Conservation (phyloP, 129 eudicot species). For the Tanacetum coccineum region DNA sequence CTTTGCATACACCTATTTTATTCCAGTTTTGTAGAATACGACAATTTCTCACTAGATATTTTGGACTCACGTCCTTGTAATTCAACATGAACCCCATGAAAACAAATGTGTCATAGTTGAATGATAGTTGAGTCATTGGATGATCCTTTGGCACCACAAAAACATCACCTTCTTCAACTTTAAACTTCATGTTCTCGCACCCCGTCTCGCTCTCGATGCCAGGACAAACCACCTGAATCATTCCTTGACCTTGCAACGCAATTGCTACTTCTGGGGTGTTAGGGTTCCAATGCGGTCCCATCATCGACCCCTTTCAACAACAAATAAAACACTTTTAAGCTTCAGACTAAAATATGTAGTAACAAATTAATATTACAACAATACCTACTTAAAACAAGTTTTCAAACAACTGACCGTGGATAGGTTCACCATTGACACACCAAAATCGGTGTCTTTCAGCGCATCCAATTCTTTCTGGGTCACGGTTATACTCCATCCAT, state of each 20-base stretch:
- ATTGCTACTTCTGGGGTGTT: conserved; percentile 47
- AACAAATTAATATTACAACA: no score
- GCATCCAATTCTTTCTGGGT: conserved; percentile 41
- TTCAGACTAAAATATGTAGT: neutral
- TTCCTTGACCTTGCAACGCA: conserved; percentile 63
- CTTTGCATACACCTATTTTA: conserved; percentile 42
- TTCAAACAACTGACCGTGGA: conserved; percentile 35
- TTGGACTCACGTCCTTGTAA: conserved; percentile 41
- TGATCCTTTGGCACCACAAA: conserved; percentile 70
- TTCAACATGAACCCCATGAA: conserved; percentile 68
- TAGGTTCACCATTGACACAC: conserved; percentile 79
- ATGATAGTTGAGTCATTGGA: conserved; percentile 78
- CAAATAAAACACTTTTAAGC: neutral
- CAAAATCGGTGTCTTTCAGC: conserved; percentile 41
- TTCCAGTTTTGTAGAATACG: conserved; percentile 47
- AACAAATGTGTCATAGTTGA: conserved; percentile 60
- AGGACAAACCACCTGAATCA: conserved; percentile 63
- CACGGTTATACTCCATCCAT: conserved; percentile 65
- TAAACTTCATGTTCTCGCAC: conserved; percentile 45
- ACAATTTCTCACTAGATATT: conserved; percentile 55
- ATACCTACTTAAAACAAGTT: neutral
- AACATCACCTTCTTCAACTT: conserved; percentile 76
- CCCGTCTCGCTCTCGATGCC: conserved; percentile 30
- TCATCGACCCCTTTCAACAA: conserved; percentile 60
- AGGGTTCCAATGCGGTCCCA: conserved; percentile 91